Evolutionary conservation across 1,139 yeast species (phyloP), one percentile per base, ranked within the genome.

Genomic region (Eremothecium gossypii): DNA sequence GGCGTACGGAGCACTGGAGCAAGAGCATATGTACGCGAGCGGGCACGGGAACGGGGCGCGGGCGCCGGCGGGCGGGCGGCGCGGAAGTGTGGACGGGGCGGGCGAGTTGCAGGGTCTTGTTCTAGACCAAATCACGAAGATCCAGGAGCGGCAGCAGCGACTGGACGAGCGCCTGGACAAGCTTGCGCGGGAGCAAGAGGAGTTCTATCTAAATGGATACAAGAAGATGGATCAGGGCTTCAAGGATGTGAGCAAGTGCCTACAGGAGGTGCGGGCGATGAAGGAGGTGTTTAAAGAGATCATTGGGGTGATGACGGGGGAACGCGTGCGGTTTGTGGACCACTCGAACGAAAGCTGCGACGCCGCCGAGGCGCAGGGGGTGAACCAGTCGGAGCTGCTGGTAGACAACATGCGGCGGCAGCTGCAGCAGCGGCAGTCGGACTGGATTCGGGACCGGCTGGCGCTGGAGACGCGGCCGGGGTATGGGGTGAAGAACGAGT

Each of bases 291-390:
- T 69, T 47, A 49, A 57, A 33, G 52, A 50, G 28, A 61, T 67
- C 4, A 61, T 70, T 8, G 64, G 64, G 7, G 60, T 62, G 11
- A 52, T 70, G 42, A 61, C 71, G 1, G 60, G 63, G 11, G 73
- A 70, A 43, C 61, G 69, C 33, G 55, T 66, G 40, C 49, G 61
- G 33, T 52, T 68, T 33, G 61, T 66, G 42, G 66, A 64, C 35
- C 67, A 66, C 38, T 59, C 68, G 14, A 55, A 57, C 38, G 67
- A 67, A 30, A 65, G 63, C 66, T 42, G 60, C 58, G 41, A 70
- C 65, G 3, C 49, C 58, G 36, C 54, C 57, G 39, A 51, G 61
- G 36, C 30, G 53, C 61, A 9, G 55, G 63, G 49, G 27, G 45
- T 42, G 28, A 38, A 42, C 9, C 42, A 43, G 12, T 45, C 51